Percentiles rank a stretch among this genome's conserved stretches.
These are phyloP conservation scores for Hypoxylon crocopeplum DNA, from an alignment of 495 filamentous ascomycete genomes.

Conservation along the genomic window DNA sequence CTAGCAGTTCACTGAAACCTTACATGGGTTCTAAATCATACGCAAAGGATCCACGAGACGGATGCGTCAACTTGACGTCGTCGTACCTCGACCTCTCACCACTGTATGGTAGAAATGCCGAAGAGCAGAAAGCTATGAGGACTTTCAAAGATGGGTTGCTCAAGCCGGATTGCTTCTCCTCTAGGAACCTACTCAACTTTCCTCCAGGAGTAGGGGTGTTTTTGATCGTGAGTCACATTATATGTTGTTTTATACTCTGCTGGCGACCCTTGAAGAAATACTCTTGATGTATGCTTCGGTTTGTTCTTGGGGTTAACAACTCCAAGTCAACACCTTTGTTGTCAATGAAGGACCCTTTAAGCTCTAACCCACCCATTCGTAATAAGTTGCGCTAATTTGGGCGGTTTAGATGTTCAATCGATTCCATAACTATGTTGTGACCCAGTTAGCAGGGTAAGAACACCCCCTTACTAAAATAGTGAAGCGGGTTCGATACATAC, in stretches of 20 bases:
- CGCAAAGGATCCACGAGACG: constrained; percentile 43
- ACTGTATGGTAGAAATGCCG: constrained; percentile 73
- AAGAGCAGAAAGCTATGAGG: constrained; percentile 71
- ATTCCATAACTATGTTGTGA: constrained; percentile 83
- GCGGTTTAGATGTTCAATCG: constrained; percentile 64
- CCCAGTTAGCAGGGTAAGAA: constrained; percentile 60
- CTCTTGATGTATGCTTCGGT: too few species aligned
- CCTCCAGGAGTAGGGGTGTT: constrained; percentile 74
- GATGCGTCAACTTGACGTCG: constrained; percentile 67
- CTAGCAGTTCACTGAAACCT: too few species aligned
- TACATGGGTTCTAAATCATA: too few species aligned
- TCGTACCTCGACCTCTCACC: constrained; percentile 82
- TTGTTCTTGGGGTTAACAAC: too few species aligned
- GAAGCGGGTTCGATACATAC: background rate
- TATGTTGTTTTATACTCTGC: too few species aligned
- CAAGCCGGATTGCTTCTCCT: constrained; percentile 77
- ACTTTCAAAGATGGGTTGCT: constrained; percentile 75
- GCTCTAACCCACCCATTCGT: too few species aligned
- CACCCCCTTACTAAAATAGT: background rate
- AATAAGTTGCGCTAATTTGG: background rate
- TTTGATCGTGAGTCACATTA: constrained; percentile 32
- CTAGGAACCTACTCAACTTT: constrained; percentile 73
- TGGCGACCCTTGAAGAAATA: background rate
- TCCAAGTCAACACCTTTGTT: too few species aligned
- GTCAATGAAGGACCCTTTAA: too few species aligned